Conservation (phyloP, 305 asterid genomes). For the Plantago coronopus region DNA sequence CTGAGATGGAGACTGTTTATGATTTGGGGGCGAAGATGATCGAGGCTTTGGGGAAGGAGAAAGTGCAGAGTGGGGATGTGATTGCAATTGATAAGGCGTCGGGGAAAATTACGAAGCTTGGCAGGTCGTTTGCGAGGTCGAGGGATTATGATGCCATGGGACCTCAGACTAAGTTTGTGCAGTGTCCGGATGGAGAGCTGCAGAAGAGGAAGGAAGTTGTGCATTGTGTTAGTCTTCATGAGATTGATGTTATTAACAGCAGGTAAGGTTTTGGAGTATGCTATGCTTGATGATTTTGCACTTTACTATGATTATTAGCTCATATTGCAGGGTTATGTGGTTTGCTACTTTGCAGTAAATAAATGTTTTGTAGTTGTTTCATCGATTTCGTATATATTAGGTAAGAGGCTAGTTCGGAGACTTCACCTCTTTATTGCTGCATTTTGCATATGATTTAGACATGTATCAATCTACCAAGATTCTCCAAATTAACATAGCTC, state of each 20-base stretch:
- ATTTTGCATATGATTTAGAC: no score
- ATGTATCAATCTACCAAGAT: no score
- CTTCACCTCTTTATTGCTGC: no score
- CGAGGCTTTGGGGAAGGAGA: slow-evolving; percentile 86
- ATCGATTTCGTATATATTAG: no score
- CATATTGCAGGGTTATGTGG: no score
- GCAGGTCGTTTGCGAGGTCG: slow-evolving; percentile 83
- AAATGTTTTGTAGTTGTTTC: no score
- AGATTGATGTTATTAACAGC: slow-evolving; percentile 93
- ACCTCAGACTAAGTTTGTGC: slow-evolving; percentile 86
- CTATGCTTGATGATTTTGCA: no score
- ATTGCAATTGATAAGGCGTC: slow-evolving; percentile 86
- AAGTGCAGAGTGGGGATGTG: slow-evolving; percentile 93
- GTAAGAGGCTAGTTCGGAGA: no score
- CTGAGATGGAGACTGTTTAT: slow-evolving; percentile 84
- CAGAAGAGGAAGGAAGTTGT: slow-evolving; percentile 94
- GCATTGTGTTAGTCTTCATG: slow-evolving; percentile 89
- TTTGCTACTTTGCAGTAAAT: no score
- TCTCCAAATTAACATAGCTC: no score
- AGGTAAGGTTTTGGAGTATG: slow-evolving; percentile 38
- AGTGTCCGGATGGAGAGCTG: slow-evolving; percentile 95
- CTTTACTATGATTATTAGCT: background rate
- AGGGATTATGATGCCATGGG: slow-evolving; percentile 93
- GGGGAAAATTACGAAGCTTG: slow-evolving; percentile 85
- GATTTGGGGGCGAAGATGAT: slow-evolving; percentile 74